These are phyloP conservation scores for Cyberlindnera misumaiensis DNA, from an alignment of 805 yeast genomes.

Conservation along the genomic window DNA sequence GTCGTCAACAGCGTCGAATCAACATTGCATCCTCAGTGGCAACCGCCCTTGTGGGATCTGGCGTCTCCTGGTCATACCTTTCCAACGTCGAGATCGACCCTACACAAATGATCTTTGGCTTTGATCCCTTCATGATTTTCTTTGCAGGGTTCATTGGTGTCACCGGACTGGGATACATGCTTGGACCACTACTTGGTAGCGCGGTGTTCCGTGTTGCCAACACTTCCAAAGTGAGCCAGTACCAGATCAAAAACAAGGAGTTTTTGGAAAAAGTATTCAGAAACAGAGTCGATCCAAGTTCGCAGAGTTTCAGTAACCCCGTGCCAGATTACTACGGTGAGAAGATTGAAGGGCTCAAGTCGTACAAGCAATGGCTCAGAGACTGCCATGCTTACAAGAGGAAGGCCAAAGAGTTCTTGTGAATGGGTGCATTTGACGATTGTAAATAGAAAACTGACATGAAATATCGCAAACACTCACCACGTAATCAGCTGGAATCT, in stretches of 20 bases:
- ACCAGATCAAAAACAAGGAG: slow-evolving; percentile 56
- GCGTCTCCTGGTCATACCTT: slow-evolving; percentile 64
- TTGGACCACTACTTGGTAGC: slow-evolving; percentile 80
- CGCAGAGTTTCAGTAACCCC: slow-evolving; percentile 86
- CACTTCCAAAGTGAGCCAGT: slow-evolving; percentile 38
- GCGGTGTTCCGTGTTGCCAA: slow-evolving; percentile 54
- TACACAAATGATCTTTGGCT: slow-evolving; percentile 76
- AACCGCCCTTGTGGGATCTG: slow-evolving; percentile 61
- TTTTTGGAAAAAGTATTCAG: slow-evolving; percentile 68
- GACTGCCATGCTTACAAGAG: slow-evolving; percentile 88
- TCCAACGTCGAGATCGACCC: slow-evolving; percentile 84
- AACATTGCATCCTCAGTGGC: slow-evolving; percentile 61
- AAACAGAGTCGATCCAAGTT: slow-evolving; percentile 87
- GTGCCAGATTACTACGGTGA: slow-evolving; percentile 99
- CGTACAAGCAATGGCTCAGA: slow-evolving; percentile 92
- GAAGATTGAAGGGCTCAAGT: slow-evolving; percentile 78
- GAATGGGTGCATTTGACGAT: slow-evolving; percentile 6
- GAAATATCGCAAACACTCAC: slow-evolving; percentile 11
- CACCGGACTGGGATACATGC: slow-evolving; percentile 70
- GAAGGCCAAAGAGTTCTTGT: slow-evolving; percentile 71
- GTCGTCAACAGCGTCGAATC: slow-evolving; percentile 67
- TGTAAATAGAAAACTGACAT: slow-evolving; percentile 1
- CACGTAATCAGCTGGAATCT: slow-evolving; percentile 49
- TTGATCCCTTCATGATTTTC: slow-evolving; percentile 81
- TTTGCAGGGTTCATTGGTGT: slow-evolving; percentile 67